These are phyloP conservation scores for Apiospora malaysiana DNA, from an alignment of 2,329 filamentous ascomycete genomes.

Conservation along the genomic window DNA sequence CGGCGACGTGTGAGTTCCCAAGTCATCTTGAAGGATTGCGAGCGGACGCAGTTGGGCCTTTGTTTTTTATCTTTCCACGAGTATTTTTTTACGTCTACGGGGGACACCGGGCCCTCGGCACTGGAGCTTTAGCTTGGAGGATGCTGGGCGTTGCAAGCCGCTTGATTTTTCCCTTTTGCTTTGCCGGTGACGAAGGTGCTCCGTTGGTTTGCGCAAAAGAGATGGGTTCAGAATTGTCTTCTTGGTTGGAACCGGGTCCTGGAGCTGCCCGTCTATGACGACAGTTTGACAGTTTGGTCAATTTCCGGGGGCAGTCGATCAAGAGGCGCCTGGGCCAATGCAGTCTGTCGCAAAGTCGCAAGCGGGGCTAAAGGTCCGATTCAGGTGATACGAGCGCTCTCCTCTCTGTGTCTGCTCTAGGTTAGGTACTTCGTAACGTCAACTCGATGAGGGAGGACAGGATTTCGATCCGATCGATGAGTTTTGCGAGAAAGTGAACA, in stretches of 20 bases:
- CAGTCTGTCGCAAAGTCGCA: conserved; percentile 9
- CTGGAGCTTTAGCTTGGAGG: not conserved
- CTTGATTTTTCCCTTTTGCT: not conserved
- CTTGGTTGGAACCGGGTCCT: conserved; percentile 13
- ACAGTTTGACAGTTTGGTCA: conserved; percentile 14
- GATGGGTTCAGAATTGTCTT: not conserved
- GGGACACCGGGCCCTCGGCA: conserved; percentile 13
- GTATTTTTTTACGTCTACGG: conserved; percentile 7
- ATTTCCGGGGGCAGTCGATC: conserved; percentile 15
- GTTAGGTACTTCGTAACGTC: not conserved
- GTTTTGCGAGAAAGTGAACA: not conserved
- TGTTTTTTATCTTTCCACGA: not conserved
- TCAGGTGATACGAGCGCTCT: conserved; percentile 4
- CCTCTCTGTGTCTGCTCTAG: not conserved
- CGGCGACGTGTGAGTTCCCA: conserved; percentile 66
- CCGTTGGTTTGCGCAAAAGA: conserved; percentile 9
- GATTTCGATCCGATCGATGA: conserved; percentile 8
- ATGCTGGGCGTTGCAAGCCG: not conserved
- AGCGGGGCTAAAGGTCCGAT: conserved; percentile 21
- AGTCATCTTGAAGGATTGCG: conserved; percentile 50
- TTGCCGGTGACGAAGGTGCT: conserved; percentile 11
- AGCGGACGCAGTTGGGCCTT: not conserved
- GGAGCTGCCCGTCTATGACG: conserved; percentile 16
- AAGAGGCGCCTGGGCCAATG: conserved; percentile 6
- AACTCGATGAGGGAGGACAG: not conserved